Conservation (phyloP, 2,329 filamentous ascomycete genomes). For the Aspergillus phoenicis region DNA sequence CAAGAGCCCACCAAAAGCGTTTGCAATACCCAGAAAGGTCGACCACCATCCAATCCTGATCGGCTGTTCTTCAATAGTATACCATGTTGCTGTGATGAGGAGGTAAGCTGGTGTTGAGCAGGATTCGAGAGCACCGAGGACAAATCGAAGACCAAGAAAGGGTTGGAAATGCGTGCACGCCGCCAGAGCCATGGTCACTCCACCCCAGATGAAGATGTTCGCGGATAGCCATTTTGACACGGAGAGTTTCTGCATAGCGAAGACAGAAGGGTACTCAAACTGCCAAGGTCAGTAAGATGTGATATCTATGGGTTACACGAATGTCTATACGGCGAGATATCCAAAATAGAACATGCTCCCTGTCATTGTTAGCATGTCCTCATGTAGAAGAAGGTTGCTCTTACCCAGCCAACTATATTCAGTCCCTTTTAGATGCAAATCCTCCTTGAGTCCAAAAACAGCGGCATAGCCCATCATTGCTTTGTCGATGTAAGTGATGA, state of each 20-base stretch:
- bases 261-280: neutral
- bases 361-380: neutral
- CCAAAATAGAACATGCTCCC: neutral
- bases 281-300: neutral
- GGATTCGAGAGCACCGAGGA: neutral
- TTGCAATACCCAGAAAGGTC: neutral
- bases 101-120: neutral
- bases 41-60: constrained; percentile 7
- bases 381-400: neutral
- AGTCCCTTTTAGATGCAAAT: neutral
- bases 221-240: neutral
- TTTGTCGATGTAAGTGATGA: neutral
- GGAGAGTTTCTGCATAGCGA: neutral
- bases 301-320: too few relatives aligned
- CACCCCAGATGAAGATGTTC: neutral
- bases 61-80: constrained; percentile 26
- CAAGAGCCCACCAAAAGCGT: constrained; percentile 13
- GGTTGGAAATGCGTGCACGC: neutral
- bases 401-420: neutral
- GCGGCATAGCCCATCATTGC: neutral
- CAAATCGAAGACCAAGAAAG: neutral
- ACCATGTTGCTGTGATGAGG: constrained; percentile 33
- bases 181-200: neutral
- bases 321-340: neutral
- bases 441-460: neutral